Percentiles rank a stretch among this genome's conserved stretches.
Evolutionary conservation across 2,329 filamentous ascomycete species (phyloP).

Genomic region (Colletotrichum camelliae): DNA sequence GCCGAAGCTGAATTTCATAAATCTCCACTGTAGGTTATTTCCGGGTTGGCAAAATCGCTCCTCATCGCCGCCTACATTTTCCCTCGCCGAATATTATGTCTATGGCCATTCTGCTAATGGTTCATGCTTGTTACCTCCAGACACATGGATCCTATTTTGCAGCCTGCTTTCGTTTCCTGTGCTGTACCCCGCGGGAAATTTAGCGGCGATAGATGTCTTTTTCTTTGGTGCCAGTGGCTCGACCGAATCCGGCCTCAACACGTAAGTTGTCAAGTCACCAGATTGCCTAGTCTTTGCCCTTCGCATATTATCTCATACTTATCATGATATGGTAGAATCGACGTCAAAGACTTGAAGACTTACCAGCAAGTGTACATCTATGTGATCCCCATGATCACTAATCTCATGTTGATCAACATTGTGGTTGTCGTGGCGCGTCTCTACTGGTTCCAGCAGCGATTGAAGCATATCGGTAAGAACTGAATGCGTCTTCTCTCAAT

Average conservation of each 20-base stretch:
- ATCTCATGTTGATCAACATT: slow-evolving; percentile 55
- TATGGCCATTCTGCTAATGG: not conserved
- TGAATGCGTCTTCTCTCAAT: not conserved
- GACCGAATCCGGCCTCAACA: slow-evolving; percentile 57
- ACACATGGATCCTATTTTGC: not conserved
- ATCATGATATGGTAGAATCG: slow-evolving; percentile 39
- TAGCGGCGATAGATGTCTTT: slow-evolving; percentile 50
- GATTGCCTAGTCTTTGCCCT: not conserved
- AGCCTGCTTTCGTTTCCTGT: not conserved
- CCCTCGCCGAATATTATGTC: not conserved
- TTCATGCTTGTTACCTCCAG: not conserved
- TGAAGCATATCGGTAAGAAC: slow-evolving; percentile 41
- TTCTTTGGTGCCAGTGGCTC: slow-evolving; percentile 55
- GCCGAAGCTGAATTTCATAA: not conserved
- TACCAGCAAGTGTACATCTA: slow-evolving; percentile 60
- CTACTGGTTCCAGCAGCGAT: slow-evolving; percentile 52
- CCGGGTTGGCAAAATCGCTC: not conserved
- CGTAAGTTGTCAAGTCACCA: slow-evolving; percentile 35
- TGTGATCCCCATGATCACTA: slow-evolving; percentile 52
- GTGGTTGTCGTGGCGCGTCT: slow-evolving; percentile 52
- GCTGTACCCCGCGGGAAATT: slow-evolving; percentile 33
- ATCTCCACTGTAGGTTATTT: not conserved
- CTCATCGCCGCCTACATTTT: not conserved
- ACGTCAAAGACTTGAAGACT: slow-evolving; percentile 51
- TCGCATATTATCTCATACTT: not conserved